These are phyloP conservation scores for Talaromyces islandicus DNA, from an alignment of 2,329 filamentous ascomycete genomes.

Conservation along the genomic window DNA sequence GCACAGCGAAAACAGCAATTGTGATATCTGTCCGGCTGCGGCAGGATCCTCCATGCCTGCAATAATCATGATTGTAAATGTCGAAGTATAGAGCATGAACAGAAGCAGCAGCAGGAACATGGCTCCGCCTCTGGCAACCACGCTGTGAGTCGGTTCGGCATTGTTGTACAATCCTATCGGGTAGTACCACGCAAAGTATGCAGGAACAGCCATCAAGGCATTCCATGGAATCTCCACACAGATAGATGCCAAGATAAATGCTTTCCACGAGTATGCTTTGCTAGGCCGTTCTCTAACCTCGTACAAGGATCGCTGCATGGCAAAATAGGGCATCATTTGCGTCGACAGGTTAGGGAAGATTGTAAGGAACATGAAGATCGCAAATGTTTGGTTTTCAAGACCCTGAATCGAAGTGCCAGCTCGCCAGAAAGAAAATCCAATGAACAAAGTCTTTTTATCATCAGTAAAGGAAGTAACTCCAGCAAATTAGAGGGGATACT, in stretches of 20 bases:
- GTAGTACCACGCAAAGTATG: constrained; percentile 65
- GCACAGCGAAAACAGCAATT: constrained; percentile 53
- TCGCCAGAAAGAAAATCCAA: constrained; percentile 76
- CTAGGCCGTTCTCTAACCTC: constrained; percentile 57
- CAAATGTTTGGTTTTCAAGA: constrained; percentile 85
- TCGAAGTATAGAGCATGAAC: constrained; percentile 65
- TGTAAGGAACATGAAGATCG: constrained; percentile 78
- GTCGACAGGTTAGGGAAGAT: constrained; percentile 61
- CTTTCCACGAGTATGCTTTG: constrained; percentile 70
- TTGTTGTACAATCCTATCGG: constrained; percentile 47
- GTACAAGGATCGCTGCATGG: constrained; percentile 54
- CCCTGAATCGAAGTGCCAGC: constrained; percentile 71
- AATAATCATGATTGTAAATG: constrained; percentile 70
- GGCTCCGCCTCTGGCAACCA: constrained; percentile 53
- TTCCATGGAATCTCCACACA: constrained; percentile 66
- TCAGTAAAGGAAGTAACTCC: not conserved
- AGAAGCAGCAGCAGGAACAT: constrained; percentile 60
- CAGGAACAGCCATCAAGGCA: constrained; percentile 52
- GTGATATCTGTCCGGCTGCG: constrained; percentile 61
- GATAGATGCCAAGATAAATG: constrained; percentile 65
- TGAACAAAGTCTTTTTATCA: constrained; percentile 58
- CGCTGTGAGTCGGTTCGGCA: constrained; percentile 30
- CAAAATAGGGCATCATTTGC: constrained; percentile 55
- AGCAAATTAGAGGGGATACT: not conserved
- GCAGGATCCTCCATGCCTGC: constrained; percentile 63